Base-by-base conservation (phyloP, 106 monocot genomes). In the Dactylorhiza incarnata region DNA sequence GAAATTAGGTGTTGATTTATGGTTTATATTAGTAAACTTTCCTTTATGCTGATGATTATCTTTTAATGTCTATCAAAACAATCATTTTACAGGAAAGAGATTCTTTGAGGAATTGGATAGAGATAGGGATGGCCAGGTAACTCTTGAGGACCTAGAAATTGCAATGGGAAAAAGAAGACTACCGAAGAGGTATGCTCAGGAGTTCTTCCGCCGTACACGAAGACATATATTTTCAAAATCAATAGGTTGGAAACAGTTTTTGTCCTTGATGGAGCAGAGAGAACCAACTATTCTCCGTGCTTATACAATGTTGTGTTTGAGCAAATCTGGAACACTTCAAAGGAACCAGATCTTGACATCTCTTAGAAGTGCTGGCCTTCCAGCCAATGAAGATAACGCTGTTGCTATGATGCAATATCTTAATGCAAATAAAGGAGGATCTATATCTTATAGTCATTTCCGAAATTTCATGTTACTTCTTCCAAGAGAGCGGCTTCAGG, bases 391-490 rank as follows among this genome's bases (percentile, higher is more conserved):
- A 75, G 93, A 97, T 76, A 97, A 97, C 85, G 96, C 93, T 68
- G 77, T 73, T 75, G 88, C 95, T 62, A 96, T 96, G 95, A 89
- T 97, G 84, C 89, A 93, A 2, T 97, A 89, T 82, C 75, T 96
- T 65, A 93, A 87, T 87, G 86, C 87, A 68, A 83, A 87, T 82
- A 78, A 87, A 73, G 84, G 73, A 62, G 89, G 86, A 72, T 87
- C 91, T 56, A 97, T 97, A 75, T 97, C 96, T 17, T 97, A 97
- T 24, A 83, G 93, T 44, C 96, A 97, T 89, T 97, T 97, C 62
- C 90, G 96, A 71, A 93, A 93, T 82, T 97, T 97, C 81, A 97
- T 97, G 96, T 79, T 97, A 6, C 91, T 97, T 37, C 93, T 97
- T 84, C 96, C 96, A 46, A 87, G 93, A 68, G 93, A 97, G 22